A percentile compares a stretch with the other conserved stretches of the same genome.
Evolutionary conservation across 2,329 filamentous ascomycete genomes (phyloP).

Genomic region (Magnaporthiopsis rhizophila): DNA sequence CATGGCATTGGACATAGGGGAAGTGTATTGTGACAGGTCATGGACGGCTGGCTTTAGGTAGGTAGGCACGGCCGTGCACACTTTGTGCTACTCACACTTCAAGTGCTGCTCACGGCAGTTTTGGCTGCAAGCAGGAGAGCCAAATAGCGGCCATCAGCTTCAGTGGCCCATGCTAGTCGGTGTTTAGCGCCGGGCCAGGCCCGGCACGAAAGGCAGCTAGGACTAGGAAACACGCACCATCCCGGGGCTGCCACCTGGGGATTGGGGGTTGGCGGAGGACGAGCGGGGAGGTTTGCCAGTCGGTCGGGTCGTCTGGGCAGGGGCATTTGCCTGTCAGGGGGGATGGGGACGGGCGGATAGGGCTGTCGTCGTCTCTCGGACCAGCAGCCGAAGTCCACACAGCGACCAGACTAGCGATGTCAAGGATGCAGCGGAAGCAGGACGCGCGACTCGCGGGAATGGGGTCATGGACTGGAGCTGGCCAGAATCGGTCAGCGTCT

Average conservation of each 20-base stretch:
- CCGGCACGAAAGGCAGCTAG: background rate
- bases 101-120: slow-evolving; percentile 40
- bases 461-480: background rate
- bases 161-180: background rate
- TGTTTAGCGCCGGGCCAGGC: too few relatives aligned
- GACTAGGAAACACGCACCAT: slow-evolving; percentile 1
- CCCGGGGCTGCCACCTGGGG: slow-evolving; percentile 3
- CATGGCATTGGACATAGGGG: background rate
- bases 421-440: background rate
- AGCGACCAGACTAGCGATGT: background rate
- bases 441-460: background rate
- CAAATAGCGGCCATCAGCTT: background rate
- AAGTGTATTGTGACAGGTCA: background rate
- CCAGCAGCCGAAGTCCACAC: background rate
- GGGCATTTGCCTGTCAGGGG: slow-evolving; percentile 3
- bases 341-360: background rate
- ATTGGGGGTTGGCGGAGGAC: background rate
- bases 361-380: background rate
- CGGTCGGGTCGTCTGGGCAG: background rate
- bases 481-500: background rate
- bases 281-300: background rate
- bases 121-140: slow-evolving; percentile 22
- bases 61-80: background rate
- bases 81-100: slow-evolving; percentile 28
- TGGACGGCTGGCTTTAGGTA: background rate